phyloP scores from a whole-genome alignment of 345 rosid species.

The Hevea brasiliensis region DNA sequence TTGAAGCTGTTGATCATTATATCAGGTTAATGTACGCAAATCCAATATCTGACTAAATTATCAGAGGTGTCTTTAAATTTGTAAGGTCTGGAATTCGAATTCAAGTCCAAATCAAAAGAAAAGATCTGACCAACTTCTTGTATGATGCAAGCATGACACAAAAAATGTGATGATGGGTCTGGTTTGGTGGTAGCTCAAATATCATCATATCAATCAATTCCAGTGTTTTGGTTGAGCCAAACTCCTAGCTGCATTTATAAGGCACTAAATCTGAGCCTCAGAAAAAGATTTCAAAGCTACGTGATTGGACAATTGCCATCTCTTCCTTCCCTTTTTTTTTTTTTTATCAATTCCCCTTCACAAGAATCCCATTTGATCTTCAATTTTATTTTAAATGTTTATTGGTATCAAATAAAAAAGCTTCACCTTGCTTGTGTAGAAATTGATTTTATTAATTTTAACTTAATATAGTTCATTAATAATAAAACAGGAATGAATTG shows the following conservation, averaged over 20 bases:
- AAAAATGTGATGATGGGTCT: neutral
- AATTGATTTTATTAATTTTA: neutral
- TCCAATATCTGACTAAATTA: neutral
- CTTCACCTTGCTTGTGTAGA: neutral
- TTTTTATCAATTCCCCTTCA: too few species aligned
- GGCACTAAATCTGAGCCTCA: neutral
- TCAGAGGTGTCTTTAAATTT: too few species aligned
- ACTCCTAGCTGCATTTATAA: neutral
- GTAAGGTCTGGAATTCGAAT: too few species aligned
- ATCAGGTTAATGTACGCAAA: constrained; percentile 5
- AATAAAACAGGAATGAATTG: too few species aligned
- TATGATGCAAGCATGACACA: constrained; percentile 1
- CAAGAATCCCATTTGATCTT: too few species aligned
- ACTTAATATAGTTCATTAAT: too few species aligned
- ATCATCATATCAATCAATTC: constrained; percentile 14
- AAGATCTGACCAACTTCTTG: neutral
- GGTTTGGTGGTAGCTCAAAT: constrained; percentile 21
- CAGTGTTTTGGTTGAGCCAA: neutral
- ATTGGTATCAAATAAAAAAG: neutral
- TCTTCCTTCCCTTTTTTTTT: too few species aligned
- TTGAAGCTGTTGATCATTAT: neutral
- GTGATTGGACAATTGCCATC: neutral
- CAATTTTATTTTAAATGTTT: neutral
- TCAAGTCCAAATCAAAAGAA: too few species aligned
- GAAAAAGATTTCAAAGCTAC: neutral